Evolutionary conservation across 495 filamentous ascomycete species (phyloP).

Genomic region (Extremus antarcticus): DNA sequence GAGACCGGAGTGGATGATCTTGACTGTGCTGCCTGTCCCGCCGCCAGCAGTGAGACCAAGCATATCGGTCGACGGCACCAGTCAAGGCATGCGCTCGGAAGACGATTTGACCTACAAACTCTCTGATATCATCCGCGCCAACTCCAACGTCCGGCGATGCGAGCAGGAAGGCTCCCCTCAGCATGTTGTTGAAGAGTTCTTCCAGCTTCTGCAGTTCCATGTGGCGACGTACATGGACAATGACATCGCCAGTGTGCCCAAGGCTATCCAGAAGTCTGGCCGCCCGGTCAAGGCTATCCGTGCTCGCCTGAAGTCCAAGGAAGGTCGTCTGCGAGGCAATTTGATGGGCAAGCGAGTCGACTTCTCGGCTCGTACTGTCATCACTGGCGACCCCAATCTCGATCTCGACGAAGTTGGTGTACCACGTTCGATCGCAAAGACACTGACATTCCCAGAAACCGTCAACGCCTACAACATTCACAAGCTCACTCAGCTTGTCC

Average conservation of each 20-base stretch:
- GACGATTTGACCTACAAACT: constrained; percentile 99
- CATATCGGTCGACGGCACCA: constrained; percentile 86
- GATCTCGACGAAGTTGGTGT: constrained; percentile 95
- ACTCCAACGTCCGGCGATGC: constrained; percentile 81
- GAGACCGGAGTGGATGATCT: constrained; percentile 94
- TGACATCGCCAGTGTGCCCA: constrained; percentile 90
- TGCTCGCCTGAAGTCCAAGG: constrained; percentile 93
- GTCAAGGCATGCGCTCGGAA: constrained; percentile 79
- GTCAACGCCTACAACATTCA: constrained; percentile 97
- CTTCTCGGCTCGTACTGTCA: constrained; percentile 98
- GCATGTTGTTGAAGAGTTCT: constrained; percentile 82
- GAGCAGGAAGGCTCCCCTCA: constrained; percentile 79
- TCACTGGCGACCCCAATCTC: constrained; percentile 93
- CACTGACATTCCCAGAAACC: constrained; percentile 89
- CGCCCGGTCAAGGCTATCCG: constrained; percentile 92
- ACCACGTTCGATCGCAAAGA: constrained; percentile 75
- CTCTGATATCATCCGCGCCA: constrained; percentile 94
- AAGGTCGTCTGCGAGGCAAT: constrained; percentile 92
- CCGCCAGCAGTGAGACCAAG: constrained; percentile 91
- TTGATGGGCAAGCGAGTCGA: constrained; percentile 99
- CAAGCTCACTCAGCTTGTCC: constrained; percentile 75
- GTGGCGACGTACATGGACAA: constrained; percentile 99
- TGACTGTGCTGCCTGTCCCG: constrained; percentile 88
- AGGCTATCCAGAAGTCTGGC: constrained; percentile 92
- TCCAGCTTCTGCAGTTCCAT: constrained; percentile 89